Evolutionary conservation across 2,329 filamentous ascomycete genomes (phyloP).

Genomic region (Metarhizium anisopliae): DNA sequence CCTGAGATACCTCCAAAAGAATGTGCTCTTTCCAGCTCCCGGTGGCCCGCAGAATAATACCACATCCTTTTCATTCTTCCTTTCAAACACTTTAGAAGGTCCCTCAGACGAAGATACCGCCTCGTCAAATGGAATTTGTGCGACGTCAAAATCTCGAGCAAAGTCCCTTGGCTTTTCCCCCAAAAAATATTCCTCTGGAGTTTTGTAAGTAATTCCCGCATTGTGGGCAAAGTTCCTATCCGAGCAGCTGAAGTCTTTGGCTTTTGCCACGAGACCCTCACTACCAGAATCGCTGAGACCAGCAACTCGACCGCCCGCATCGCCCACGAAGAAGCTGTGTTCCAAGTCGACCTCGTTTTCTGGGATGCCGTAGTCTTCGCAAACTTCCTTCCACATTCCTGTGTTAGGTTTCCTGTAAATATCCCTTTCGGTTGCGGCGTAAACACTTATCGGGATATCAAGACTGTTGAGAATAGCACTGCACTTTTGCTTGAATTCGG

Average conservation of each 20-base stretch:
- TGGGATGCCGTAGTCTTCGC: constrained; percentile 50
- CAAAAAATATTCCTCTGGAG: constrained; percentile 89
- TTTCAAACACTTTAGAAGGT: constrained; percentile 39
- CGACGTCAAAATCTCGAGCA: constrained; percentile 62
- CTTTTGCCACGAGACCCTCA: constrained; percentile 14
- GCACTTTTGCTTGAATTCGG: constrained; percentile 77
- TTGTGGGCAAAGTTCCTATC: constrained; percentile 80
- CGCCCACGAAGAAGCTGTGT: constrained; percentile 78
- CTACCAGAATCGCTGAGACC: constrained; percentile 13
- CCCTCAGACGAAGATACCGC: constrained; percentile 9
- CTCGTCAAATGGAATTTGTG: constrained; percentile 38
- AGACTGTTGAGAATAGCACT: constrained; percentile 59
- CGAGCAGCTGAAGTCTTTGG: constrained; percentile 57
- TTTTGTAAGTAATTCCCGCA: constrained; percentile 68
- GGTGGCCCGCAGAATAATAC: constrained; percentile 84
- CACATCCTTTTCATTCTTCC: constrained; percentile 60
- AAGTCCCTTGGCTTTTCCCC: constrained; percentile 57
- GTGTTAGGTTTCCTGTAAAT: constrained; percentile 75
- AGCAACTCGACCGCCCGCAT: constrained; percentile 60
- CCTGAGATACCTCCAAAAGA: constrained; percentile 70
- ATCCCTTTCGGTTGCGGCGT: constrained; percentile 79
- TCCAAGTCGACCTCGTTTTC: constrained; percentile 55
- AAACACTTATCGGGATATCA: constrained; percentile 68
- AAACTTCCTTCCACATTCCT: constrained; percentile 73
- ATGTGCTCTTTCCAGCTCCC: constrained; percentile 85